phyloP scores from a whole-genome alignment of 306 rosid species.

The Canavalia ensiformis region DNA sequence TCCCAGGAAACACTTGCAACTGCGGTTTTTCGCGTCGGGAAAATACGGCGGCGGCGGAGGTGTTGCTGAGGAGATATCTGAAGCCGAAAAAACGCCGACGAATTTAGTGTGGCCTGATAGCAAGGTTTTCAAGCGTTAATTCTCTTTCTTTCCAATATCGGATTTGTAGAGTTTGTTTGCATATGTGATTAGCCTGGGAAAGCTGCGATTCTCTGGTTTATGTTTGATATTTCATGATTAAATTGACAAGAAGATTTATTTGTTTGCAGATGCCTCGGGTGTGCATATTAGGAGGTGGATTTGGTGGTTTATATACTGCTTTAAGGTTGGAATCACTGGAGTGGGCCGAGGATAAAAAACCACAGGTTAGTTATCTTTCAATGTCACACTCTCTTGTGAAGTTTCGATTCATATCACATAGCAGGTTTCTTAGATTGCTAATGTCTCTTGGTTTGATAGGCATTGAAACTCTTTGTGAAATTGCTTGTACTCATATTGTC shows the following conservation, averaged over 20 bases:
- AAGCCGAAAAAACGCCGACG: constrained; percentile 55
- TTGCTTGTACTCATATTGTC: not conserved
- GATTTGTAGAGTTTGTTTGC: not conserved
- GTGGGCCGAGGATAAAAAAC: constrained; percentile 85
- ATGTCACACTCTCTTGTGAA: not conserved
- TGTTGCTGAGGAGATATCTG: constrained; percentile 60
- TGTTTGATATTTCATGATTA: constrained; percentile 12
- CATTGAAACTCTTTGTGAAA: not conserved
- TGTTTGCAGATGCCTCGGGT: constrained; percentile 79
- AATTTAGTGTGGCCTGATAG: constrained; percentile 74
- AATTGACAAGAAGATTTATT: not conserved
- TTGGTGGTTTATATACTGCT: constrained; percentile 97
- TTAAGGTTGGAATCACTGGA: constrained; percentile 88
- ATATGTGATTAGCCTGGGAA: not conserved
- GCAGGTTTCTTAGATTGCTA: not conserved
- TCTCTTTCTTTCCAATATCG: not conserved
- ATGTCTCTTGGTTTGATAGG: constrained; percentile 1
- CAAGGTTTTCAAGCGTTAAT: constrained; percentile 56
- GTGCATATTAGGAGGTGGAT: constrained; percentile 96
- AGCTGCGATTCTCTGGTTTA: not conserved
- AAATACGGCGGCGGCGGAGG: constrained; percentile 52
- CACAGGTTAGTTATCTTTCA: constrained; percentile 64
- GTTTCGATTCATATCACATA: not conserved
- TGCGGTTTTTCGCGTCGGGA: constrained; percentile 56
- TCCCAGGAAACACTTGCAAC: constrained; percentile 47